These are phyloP conservation scores for Saccharomycopsis hybrid DNA, from an alignment of 1,139 yeast species.

Conservation along the genomic window DNA sequence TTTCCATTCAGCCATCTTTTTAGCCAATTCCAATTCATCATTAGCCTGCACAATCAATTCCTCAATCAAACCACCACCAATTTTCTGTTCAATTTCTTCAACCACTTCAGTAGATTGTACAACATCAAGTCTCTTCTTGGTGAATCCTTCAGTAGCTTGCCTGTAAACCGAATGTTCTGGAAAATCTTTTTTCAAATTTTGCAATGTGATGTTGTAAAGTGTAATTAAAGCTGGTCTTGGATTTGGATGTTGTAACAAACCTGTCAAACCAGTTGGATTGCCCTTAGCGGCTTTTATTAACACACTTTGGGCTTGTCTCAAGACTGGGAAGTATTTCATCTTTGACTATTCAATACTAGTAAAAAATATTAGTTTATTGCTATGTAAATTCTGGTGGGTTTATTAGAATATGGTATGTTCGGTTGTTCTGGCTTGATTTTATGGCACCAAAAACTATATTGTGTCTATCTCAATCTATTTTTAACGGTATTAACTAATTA, in stretches of 20 bases:
- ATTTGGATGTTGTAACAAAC: slow-evolving; percentile 71
- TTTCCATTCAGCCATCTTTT: slow-evolving; percentile 63
- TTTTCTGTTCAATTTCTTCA: slow-evolving; percentile 63
- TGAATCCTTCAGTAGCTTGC: slow-evolving; percentile 68
- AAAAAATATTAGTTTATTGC: neutral
- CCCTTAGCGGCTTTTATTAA: slow-evolving; percentile 64
- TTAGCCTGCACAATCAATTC: slow-evolving; percentile 79
- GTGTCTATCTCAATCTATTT: neutral
- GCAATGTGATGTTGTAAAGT: slow-evolving; percentile 64
- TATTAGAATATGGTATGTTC: too few relatives aligned
- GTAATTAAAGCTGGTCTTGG: slow-evolving; percentile 77
- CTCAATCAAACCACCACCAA: slow-evolving; percentile 81
- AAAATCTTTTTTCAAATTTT: slow-evolving; percentile 49
- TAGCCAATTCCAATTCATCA: slow-evolving; percentile 68
- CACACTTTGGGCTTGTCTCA: slow-evolving; percentile 42
- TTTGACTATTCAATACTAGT: slow-evolving; percentile 5
- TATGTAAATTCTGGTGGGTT: neutral
- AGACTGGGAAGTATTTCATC: slow-evolving; percentile 36
- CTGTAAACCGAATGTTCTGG: slow-evolving; percentile 71
- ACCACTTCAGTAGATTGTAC: slow-evolving; percentile 60
- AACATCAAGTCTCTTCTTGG: slow-evolving; percentile 59
- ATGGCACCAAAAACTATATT: neutral
- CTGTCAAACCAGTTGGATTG: slow-evolving; percentile 75
- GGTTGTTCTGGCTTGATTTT: neutral
- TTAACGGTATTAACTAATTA: neutral